These are phyloP conservation scores for Chenopodium quinoa DNA, from an alignment of 148 eudicot species.

Conservation along the genomic window DNA sequence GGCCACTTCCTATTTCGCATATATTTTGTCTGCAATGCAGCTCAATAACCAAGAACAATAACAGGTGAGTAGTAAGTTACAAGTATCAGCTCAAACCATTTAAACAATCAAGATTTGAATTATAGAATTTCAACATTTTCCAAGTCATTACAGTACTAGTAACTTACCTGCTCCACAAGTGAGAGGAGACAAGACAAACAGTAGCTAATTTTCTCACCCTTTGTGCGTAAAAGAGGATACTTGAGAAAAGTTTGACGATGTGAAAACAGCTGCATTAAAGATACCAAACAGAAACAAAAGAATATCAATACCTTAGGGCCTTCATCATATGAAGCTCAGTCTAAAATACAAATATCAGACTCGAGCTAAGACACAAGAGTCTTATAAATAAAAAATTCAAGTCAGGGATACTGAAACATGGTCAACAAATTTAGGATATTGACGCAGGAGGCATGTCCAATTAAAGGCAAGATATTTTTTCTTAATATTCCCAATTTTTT, in stretches of 20 bases:
- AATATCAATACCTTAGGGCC: not conserved
- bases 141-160: not conserved
- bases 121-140: not conserved
- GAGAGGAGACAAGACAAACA: conserved; percentile 88
- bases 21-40: conserved; percentile 60
- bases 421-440: not conserved
- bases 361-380: not conserved
- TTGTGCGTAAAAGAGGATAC: conserved; percentile 51
- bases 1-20: conserved; percentile 82
- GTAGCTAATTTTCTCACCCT: conserved; percentile 65
- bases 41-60: not conserved
- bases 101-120: not conserved
- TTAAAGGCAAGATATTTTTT: not conserved
- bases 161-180: conserved; percentile 85
- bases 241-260: conserved; percentile 62
- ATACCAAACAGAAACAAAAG: not conserved
- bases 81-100: not conserved
- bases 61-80: not conserved
- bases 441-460: not conserved
- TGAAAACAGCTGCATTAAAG: conserved; percentile 57
- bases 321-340: not conserved
- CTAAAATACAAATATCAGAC: not conserved
- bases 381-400: not conserved
- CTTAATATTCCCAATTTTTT: not conserved
- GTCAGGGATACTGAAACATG: not conserved